Base-by-base conservation (phyloP, 208 protist species). In the Wallacemonas collosoma region DNA sequence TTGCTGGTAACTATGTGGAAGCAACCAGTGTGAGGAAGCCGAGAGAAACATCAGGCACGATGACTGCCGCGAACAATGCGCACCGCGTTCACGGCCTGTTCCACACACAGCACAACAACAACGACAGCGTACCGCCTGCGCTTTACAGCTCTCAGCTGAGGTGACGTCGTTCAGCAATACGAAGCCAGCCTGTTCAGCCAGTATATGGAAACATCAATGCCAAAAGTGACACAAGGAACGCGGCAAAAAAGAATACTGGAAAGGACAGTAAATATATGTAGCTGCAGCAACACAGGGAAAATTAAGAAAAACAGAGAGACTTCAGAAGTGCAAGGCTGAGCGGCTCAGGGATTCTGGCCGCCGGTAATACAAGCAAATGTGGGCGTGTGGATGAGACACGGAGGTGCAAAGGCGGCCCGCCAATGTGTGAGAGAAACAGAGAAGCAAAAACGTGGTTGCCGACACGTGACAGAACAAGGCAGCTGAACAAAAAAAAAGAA, bases 401-500 rank as follows among this genome's bases (percentile, higher is more conserved):
- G 48, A 74, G 57, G 58, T 44, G n/a, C 50, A 38, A 65, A 50
- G 26, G 26, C 26, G 26, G 26, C 26, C 26, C 26, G 26, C 26
- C 26, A 26, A 26, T 26, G 26, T 26, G 26, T 1, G 26, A 26
- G 26, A 26, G 26, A 26, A 26, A 26, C 26, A 26, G 26, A 26
- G 26, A 26, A 26, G 26, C 26, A 26, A 26, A 0, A 26, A 26
- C 26, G 26, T 26, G 26, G 26, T 26, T 26, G 26, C 26, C 26
- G 26, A 26, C 26, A 26, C 26, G 26, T 26, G 26, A 26, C 26
- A 26, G 26, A 26, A 26, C 26, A 26, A 26, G 26, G 26, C 26
- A 26, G 0, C 26, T 26, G 26, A 72, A 60, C 39, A 12, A 64
- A 66, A 57, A 63, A 56, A 75, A 66, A 71, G 48, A 12, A 50